Base-by-base conservation (phyloP, 306 rosid species). In the Leucaena leucocephala region DNA sequence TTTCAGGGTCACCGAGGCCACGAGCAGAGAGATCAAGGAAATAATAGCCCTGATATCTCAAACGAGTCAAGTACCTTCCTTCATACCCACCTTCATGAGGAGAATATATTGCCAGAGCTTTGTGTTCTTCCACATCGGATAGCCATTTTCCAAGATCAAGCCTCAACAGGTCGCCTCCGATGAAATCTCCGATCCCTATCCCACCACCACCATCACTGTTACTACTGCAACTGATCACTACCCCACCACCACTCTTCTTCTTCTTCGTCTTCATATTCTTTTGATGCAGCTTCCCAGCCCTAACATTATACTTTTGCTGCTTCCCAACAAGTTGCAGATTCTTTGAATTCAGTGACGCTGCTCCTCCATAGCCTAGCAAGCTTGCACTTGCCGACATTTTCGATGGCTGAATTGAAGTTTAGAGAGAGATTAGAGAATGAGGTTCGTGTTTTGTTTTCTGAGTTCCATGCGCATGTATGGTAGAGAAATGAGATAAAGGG, bases 81-180 rank as follows among this genome's bases (percentile, higher is more conserved):
- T 95, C 98, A 42, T 92, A 95, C 22, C 98, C 98, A 39, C 98
- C 98, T 38, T 95, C 98, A 5, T 92, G 98, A 4, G 98, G 98
- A n/a, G 97, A 9, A 84, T 92, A 95, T 11, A 95, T 87, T 1
- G 98, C 98, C 11, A 95, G 80, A 58, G 98, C 93, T 85, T 92
- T 92, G 82, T 95, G 98, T 63, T 95, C 98, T 80, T 95, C 98
- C 59, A 95, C 98, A 63, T 92, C 98, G 0, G 92, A 79, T 21
- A 95, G 94, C 98, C 98, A 92, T 0, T 21, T 80, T 17, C 97
- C 98, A 13, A 95, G 44, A 82, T 95, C 98, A 48, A 82, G 42
- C 72, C 43, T 85, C 80, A 92, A 40, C 87, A 95, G 84, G 72
- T 95, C 98, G 14, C 97, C 98, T 62, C 98, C 98, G 10, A 95